Evolutionary conservation across 768 basidiomycete genomes (phyloP), one percentile per base, ranked within the genome.

Genomic region (Kwoniella mangroviensis): DNA sequence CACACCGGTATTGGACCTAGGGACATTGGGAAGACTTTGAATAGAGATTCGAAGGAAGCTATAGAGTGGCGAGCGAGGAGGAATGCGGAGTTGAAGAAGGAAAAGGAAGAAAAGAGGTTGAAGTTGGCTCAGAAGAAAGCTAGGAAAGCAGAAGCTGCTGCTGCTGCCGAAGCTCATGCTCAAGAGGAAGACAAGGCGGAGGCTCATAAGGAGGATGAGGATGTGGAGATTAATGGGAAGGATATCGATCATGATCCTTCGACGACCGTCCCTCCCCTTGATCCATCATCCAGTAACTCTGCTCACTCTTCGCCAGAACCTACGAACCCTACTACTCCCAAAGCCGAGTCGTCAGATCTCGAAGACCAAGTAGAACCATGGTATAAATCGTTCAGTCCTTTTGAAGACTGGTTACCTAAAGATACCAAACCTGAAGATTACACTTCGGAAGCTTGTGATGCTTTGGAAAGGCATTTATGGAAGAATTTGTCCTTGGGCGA

Each of bases 391-490:
- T 96, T 95, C 77, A 88, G 91, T 63, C 91, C 92, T 0, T 85
- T 86, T 52, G 84, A 85, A 9, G 89, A 90, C 68, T 97, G 94
- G 94, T 83, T 96, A 7, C 94, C 94, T 9, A 65, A 70, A 45
- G 88, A 88, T 63, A 95, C 92, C 0, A 86, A 85, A 10, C 79
- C 89, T 0, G 84, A 86, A 17, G 94, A 98, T 81, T 99, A 94
- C 77, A 94, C 92, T 0, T 87, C 88, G 13, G 94, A 96, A 71
- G 91, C 92, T 70, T 97, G 95, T 81, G 88, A 89, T 69, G 89
- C 90, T 70, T 86, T 98, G 21, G 95, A 98, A 84, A 86, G 94
- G 40, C 87, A 90, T 65, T 98, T 89, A 83, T 99, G 97, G 97
- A 86, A 94, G 63, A 94, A 92, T 73, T 89, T 93, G 82, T 90